Base-by-base conservation (phyloP, 257 asterid species). In the Verbena officinalis region DNA sequence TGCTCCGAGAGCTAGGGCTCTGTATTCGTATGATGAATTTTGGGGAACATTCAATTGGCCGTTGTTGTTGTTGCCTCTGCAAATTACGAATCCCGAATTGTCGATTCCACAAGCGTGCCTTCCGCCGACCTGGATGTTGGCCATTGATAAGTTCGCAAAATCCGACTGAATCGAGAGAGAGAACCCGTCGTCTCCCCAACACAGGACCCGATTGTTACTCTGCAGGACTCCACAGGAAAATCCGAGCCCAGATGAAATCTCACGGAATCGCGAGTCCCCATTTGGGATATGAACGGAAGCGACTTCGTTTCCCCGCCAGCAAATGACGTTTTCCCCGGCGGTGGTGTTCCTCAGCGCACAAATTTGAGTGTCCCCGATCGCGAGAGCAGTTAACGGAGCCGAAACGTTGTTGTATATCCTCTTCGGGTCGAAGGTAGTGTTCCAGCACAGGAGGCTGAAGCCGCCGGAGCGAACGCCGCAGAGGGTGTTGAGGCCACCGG, bases 401-500 rank as follows among this genome's bases (percentile, higher is more conserved):
- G 80, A 55, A 4, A 62, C 17, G 59, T 55, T 73, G 81, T 17
- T 60, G 81, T 86, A 93, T 2, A 93, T 52, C 39, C 97, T 68
- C 55, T 84, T 87, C 27, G 90, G 85, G 15, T 16, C 5, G 71
- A 83, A 87, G 67, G 69, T 48, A 20, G 72, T 46, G 73, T 81
- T 74, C 90, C 90, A 90, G 82, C 94, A 93, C 46, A 87, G 70
- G 51, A 93, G 91, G 52, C 77, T 70, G 72, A 62, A 71, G 1
- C 97, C 97, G 16, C 90, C 90, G 67, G 92, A 82, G 68, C 96
- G 91, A 9, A 82, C 73, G 49, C 77, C 99, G 75, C 97, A 83
- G 74, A 93, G 61, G 40, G 70, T 69, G 77, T 85, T 78, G 2
- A 20, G 66, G 36, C 98, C 97, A 59, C 96, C 97, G 81, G 95